Evolutionary conservation across 208 protist genomes (phyloP), one percentile per base, ranked within the genome.

Genomic region (Trypanosoma grayi): DNA sequence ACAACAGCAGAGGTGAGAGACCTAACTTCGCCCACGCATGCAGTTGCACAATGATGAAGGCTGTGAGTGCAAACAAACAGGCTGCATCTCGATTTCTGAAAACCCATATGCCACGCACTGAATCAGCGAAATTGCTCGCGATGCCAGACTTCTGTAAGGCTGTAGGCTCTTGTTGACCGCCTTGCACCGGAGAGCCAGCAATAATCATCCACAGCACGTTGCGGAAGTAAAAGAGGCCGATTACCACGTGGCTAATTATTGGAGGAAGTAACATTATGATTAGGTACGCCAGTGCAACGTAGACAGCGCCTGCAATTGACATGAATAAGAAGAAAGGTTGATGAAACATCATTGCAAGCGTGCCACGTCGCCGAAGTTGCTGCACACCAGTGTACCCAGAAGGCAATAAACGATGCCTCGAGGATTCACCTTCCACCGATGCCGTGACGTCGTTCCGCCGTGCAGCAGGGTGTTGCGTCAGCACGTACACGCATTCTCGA

Each of bases 11-110:
- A 7, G 75, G 64, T 43, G 58, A 51, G 37, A 87, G 52, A 13
- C 82, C 82, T 39, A 92, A 59, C 37, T 36, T 53, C 9, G 69
- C 62, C 82, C 85, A 92, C 27, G 69, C 64, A 43, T 59, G 58
- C 34, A 75, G 55, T 63, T 93, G 86, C 5, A 86, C 13, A 10
- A 74, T 20, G 20, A 82, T 22, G 50, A 90, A 74, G 2, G 60
- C 8, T 11, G 79, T 16, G 31, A 88, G 54, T 8, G 72, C 58
- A 36, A 79, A 65, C 4, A 93, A 20, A 59, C 71, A 80, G 10
- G 75, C 41, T 16, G 80, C 75, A 39, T 93, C 83, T 30, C 86
- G 79, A 40, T 73, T 58, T 22, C 86, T 79, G 41, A 69, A 85
- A 25, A 70, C 52, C 79, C 79, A 90, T 22, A 77, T 80, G 13